Evolutionary conservation across 75 land plant genomes (phyloP), one percentile per base, ranked within the genome.

Genomic region (Cupressus sempervirens): DNA sequence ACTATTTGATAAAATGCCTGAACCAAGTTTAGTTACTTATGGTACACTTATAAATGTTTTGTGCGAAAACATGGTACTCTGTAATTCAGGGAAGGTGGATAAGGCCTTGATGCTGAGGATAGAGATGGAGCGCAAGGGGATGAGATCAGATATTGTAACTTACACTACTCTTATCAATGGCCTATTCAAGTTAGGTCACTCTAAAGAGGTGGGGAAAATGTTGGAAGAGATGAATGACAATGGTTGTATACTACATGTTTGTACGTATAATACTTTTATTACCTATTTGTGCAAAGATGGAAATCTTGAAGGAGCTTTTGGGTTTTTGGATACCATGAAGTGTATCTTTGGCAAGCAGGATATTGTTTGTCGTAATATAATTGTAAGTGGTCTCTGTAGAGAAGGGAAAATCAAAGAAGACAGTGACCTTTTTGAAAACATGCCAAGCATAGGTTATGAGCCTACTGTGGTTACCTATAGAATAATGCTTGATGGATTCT

Each of bases 151-250:
- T 40, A 84, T 23, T 36, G 84, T 90, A 23, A 90, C 87, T 40
- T 91, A 85, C 81, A 86, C 87, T 34, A 89, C 80, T 34, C 68
- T 90, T 41, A 88, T 88, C 38, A 85, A 83, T 38, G 87, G 83
- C 10, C 82, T 86, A 56, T 83, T 77, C 20, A 67, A 74, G 48
- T 86, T 30, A 0, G 86, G 81, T 40, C 43, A 77, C 23, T 46
- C 35, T 9, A 46, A 36, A 40, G 82, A 84, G 53, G 86, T 77
- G 30, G 26, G 48, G 15, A 58, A 85, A 35, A 13, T 83, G 76
- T 76, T 85, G 41, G 45, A 74, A 8, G 88, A 87, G 58, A 84
- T 87, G 86, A 86, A 76, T 40, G 40, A 52, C 6, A 40, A 34
- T 14, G 81, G 88, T 2, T 87, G 35, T 74, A 29, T n/a, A 15